Evolutionary conservation across 768 basidiomycete species (phyloP), one percentile per base, ranked within the genome.

Genomic region (Rhizopogon vesiculosus): DNA sequence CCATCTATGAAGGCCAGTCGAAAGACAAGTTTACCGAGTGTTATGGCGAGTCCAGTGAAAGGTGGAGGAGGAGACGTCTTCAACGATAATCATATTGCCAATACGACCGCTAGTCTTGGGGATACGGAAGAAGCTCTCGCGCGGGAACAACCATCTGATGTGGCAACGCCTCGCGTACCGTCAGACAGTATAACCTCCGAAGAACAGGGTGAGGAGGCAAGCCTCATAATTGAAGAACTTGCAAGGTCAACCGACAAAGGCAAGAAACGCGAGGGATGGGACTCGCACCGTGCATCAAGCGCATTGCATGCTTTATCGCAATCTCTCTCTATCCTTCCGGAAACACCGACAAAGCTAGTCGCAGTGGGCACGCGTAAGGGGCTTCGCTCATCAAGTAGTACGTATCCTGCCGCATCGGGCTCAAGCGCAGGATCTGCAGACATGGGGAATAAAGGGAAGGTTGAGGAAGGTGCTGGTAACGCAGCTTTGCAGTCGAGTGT

Each of bases 221-320:
- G 59, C 1, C 40, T 64, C 7, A 15, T 49, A 57, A 69, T 48
- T 15, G 59, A 5, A 55, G 62, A 29, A 53, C 54, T 22, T 0
- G 51, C 43, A 16, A 60, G 43, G 12, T 19, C 64, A 4, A 53
- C 16, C 3, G 64, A 64, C 53, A 67, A 64, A 44, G 65, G 59
- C 4, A 64, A 65, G 40, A 64, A 69, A 29, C 64, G 58, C 5
- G 59, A 51, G 0, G 29, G 44, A 25, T 19, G 51, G 42, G 45
- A 56, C 19, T 62, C 53, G 42, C 67, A 62, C n/a, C 63, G 56
- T 16, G 68, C 59, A 25, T 70, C 71, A 29, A 64, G 66, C 64
- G 83, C 83, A 0, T 81, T 80, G 22, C 80, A 84, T 54, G 76
- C 81, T 4, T 77, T 88, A 35, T 81, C 86, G 3, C 80, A 83